Evolutionary conservation across 2,329 filamentous ascomycete genomes (phyloP), one percentile per base, ranked within the genome.

Genomic region (Penicillium sp.): DNA sequence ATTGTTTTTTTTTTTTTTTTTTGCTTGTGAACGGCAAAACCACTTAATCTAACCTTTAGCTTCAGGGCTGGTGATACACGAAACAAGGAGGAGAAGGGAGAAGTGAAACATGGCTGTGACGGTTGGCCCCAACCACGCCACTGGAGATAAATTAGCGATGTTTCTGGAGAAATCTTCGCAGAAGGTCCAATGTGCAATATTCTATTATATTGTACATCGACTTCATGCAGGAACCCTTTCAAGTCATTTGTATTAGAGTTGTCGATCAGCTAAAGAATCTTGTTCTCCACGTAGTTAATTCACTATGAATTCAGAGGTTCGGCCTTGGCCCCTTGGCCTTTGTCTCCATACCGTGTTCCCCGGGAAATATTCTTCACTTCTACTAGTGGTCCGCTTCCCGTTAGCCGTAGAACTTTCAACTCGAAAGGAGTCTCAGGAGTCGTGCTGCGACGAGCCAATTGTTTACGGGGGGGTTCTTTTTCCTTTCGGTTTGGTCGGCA

Each of bases 61-160:
- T 26, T 41, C 34, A 44, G 35, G 45, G 43, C 50, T 42, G 34
- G 16, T 35, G 47, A 43, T 40, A 32, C 10, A 23, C 30, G 30
- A 46, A 18, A 19, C 14, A 16, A 14, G 8, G 8, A 23, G 11
- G 1, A 10, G 18, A 34, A 35, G 23, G 26, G 34, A 48, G 13
- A 56, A 52, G 57, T 69, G 66, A 69, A 68, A 69, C 66, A 62
- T 66, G 61, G 55, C 56, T 61, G 56, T 38, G 53, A 61, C 56
- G 51, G 49, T 43, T 51, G 51, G 48, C 48, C 45, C 45, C 47
- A 51, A 41, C 44, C 14, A 44, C 56, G 35, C 53, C 56, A 58
- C 52, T 53, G 42, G 39, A 18, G 38, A 56, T 51, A 49, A 48
- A 40, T 53, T 42, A 47, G 47, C 30, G 35, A 48, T 16, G 23